Evolutionary conservation across 2,329 filamentous ascomycete species (phyloP).

Genomic region (Mycosphaerella sp.): DNA sequence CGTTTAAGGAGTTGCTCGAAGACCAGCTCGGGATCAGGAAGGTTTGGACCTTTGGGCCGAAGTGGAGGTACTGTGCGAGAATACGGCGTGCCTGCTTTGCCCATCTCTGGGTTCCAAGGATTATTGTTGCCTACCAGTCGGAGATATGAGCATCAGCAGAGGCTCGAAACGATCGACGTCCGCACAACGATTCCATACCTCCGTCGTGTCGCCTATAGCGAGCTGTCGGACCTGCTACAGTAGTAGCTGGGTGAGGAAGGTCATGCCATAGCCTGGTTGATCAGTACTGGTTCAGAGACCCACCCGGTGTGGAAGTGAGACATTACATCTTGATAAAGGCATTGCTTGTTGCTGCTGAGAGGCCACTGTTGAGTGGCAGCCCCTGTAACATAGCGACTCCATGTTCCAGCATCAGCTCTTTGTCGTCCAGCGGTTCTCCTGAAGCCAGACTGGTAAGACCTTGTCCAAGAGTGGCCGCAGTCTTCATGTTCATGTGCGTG

Average conservation of each 20-base stretch:
- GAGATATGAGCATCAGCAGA: not conserved
- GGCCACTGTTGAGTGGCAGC: slow-evolving; percentile 39
- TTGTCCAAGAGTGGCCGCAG: slow-evolving; percentile 37
- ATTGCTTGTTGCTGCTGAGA: slow-evolving; percentile 39
- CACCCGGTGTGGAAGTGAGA: not conserved
- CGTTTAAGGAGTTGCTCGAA: slow-evolving; percentile 44
- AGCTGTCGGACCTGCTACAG: slow-evolving; percentile 42
- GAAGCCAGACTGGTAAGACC: slow-evolving; percentile 41
- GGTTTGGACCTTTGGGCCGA: slow-evolving; percentile 46
- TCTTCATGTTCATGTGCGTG: slow-evolving; percentile 36
- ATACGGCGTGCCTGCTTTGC: slow-evolving; percentile 48
- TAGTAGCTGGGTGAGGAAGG: slow-evolving; percentile 47
- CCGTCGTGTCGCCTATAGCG: slow-evolving; percentile 42
- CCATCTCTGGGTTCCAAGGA: slow-evolving; percentile 47
- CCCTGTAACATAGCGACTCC: slow-evolving; percentile 49
- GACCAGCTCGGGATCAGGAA: slow-evolving; percentile 46
- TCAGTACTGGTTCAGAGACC: not conserved
- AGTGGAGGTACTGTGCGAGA: slow-evolving; percentile 41
- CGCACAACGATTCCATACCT: not conserved
- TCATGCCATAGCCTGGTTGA: slow-evolving; percentile 42
- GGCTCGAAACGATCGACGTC: not conserved
- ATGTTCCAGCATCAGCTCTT: slow-evolving; percentile 46
- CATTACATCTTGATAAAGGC: slow-evolving; percentile 46
- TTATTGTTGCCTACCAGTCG: slow-evolving; percentile 38
- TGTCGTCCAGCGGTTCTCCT: slow-evolving; percentile 45